Conservation (phyloP, 2,329 filamentous ascomycete species). For the Orbilia brochopaga region DNA sequence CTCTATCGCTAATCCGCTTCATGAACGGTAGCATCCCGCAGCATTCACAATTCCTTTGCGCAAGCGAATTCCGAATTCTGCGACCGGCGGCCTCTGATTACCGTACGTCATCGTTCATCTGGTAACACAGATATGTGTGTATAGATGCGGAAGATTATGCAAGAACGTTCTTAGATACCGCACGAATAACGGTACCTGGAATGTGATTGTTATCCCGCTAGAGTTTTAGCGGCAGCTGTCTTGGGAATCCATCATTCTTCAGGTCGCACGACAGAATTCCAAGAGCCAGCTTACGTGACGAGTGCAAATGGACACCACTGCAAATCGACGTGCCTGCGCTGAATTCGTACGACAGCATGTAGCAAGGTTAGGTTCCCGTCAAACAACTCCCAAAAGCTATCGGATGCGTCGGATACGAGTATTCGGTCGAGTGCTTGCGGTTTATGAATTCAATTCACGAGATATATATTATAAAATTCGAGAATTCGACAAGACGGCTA, state of each 20-base stretch:
- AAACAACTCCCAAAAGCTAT: no score
- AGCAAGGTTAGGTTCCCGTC: no score
- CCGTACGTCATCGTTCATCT: not conserved
- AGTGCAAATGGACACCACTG: not conserved
- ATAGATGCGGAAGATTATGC: not conserved
- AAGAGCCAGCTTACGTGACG: not conserved
- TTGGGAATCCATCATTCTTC: not conserved
- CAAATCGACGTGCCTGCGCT: constrained; percentile 3
- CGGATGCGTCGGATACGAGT: no score
- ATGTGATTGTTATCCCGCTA: not conserved
- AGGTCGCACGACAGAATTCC: not conserved
- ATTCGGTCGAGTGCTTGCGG: no score
- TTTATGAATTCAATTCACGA: no score
- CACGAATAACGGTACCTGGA: not conserved
- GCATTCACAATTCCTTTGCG: not conserved
- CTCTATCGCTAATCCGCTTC: not conserved
- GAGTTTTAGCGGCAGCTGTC: not conserved
- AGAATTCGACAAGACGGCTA: no score
- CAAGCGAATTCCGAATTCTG: not conserved
- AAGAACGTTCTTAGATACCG: not conserved
- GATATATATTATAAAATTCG: no score
- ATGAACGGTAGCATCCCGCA: not conserved
- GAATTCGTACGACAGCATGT: no score
- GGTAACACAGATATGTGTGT: no score
- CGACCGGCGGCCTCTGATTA: not conserved